Conservation (phyloP, 208 protist genomes). For the Wallacemonas rigidus region DNA sequence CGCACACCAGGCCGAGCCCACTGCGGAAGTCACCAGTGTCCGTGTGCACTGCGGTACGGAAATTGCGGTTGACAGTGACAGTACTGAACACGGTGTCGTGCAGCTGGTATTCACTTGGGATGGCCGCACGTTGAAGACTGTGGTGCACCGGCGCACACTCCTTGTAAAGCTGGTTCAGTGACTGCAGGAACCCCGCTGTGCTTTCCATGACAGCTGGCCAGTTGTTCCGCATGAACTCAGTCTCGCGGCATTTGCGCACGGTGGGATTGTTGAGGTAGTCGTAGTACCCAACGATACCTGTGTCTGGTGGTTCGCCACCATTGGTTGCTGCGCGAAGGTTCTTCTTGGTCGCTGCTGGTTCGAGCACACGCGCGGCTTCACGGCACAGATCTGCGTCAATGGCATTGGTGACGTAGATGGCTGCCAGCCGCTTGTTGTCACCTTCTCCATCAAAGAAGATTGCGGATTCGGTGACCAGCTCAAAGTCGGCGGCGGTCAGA, state of each 20-base stretch:
- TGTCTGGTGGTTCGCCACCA: conserved; percentile 81
- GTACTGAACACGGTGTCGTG: conserved; percentile 91
- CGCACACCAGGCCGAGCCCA: conserved; percentile 73
- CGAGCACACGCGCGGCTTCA: conserved; percentile 49
- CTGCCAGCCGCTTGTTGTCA: conserved; percentile 46
- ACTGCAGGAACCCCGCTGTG: conserved; percentile 50
- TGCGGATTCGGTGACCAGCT: conserved; percentile 56
- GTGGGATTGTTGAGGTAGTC: conserved; percentile 89
- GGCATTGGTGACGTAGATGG: conserved; percentile 67
- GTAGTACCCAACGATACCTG: conserved; percentile 90
- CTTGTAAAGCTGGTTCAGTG: conserved; percentile 75
- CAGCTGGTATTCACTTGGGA: conserved; percentile 74
- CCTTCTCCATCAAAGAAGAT: conserved; percentile 59
- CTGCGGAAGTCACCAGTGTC: conserved; percentile 88
- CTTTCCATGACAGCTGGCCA: conserved; percentile 41
- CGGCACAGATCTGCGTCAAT: conserved; percentile 51
- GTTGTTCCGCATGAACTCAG: conserved; percentile 77
- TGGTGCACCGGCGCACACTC: conserved; percentile 67
- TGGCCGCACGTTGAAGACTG: conserved; percentile 71
- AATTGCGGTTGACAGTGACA: conserved; percentile 89
- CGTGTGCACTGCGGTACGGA: conserved; percentile 87
- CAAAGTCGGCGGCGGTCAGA: conserved; percentile 55
- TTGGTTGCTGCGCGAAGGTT: conserved; percentile 81
- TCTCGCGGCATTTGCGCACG: conserved; percentile 84
- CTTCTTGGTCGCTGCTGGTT: conserved; percentile 68